Percentiles rank a stretch among this genome's conserved stretches.
These are phyloP conservation scores for Lithohypha guttulata DNA, from an alignment of 2,329 filamentous ascomycete species.

Conservation along the genomic window DNA sequence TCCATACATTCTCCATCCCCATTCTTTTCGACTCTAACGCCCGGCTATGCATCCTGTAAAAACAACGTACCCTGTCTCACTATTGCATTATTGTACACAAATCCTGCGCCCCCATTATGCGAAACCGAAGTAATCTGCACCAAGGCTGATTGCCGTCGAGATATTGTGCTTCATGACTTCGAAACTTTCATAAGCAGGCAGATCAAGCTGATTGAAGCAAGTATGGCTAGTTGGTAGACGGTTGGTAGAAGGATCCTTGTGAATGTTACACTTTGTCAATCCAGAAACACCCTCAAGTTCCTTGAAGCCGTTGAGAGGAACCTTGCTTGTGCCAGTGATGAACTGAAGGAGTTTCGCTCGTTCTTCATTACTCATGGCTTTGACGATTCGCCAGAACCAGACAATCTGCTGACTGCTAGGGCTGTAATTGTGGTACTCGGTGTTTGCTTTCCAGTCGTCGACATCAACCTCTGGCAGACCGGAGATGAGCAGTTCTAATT, in stretches of 20 bases:
- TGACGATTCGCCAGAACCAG: slow-evolving; percentile 98
- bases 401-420: slow-evolving; percentile 92
- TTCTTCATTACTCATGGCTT: slow-evolving; percentile 98
- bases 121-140: slow-evolving; percentile 95
- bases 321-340: slow-evolving; percentile 95
- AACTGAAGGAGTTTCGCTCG: slow-evolving; percentile 94
- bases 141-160: slow-evolving; percentile 93
- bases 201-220: slow-evolving; percentile 98
- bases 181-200: slow-evolving; percentile 96
- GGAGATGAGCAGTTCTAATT: slow-evolving; percentile 90
- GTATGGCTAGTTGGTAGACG: slow-evolving; percentile 93
- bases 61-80: not conserved
- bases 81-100: slow-evolving; percentile 6
- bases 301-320: slow-evolving; percentile 96
- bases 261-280: slow-evolving; percentile 95
- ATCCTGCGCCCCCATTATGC: slow-evolving; percentile 43
- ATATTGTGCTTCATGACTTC: slow-evolving; percentile 78
- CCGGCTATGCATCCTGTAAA: slow-evolving; percentile 5
- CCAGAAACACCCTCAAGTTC: slow-evolving; percentile 99
- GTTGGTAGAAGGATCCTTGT: slow-evolving; percentile 62
- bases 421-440: slow-evolving; percentile 96
- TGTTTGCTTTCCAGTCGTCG: slow-evolving; percentile 98
- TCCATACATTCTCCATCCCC: no score
- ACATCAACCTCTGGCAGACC: slow-evolving; percentile 94
- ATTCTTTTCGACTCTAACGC: slow-evolving; percentile 5